These are phyloP conservation scores for Microdochium paspali DNA, from an alignment of 2,329 filamentous ascomycete species.

Conservation along the genomic window DNA sequence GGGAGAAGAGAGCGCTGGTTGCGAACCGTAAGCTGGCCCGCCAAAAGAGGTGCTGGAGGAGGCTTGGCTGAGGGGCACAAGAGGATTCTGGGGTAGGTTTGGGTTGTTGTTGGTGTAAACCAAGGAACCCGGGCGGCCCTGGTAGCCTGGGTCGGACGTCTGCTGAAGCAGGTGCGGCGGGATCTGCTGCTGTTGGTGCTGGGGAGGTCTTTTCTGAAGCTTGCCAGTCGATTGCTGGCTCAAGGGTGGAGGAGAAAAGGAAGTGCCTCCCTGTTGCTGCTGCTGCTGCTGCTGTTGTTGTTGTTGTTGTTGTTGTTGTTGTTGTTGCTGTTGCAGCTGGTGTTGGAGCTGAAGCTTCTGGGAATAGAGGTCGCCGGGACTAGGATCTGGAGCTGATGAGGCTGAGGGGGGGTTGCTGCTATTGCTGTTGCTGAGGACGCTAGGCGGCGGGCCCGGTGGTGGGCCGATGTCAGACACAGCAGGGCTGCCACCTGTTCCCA, in stretches of 20 bases:
- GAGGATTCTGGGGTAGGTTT: slow-evolving; percentile 13
- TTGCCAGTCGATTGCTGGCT: slow-evolving; percentile 13
- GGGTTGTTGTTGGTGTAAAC: slow-evolving; percentile 8
- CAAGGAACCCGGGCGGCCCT: slow-evolving; percentile 2
- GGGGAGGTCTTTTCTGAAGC: background rate
- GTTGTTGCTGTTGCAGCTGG: slow-evolving; percentile 14
- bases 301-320: slow-evolving; percentile 17
- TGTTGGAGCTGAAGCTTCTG: slow-evolving; percentile 2
- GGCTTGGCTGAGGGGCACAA: slow-evolving; percentile 28
- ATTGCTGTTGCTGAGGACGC: slow-evolving; percentile 20
- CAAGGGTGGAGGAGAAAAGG: slow-evolving; percentile 7
- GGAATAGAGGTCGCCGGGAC: background rate
- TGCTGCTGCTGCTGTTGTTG: slow-evolving; percentile 11
- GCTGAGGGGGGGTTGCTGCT: slow-evolving; percentile 17
- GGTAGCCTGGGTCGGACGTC: slow-evolving; percentile 16
- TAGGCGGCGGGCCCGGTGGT: slow-evolving; percentile 13
- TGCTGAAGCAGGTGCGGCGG: slow-evolving; percentile 19
- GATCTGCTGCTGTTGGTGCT: slow-evolving; percentile 12
- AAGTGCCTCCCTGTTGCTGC: slow-evolving; percentile 13
- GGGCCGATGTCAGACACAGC: slow-evolving; percentile 1
- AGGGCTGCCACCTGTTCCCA: slow-evolving; percentile 13
- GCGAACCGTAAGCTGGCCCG: slow-evolving; percentile 6
- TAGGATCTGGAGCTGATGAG: slow-evolving; percentile 8
- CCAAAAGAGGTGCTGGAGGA: slow-evolving; percentile 16
- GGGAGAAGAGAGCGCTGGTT: slow-evolving; percentile 7